Conservation (phyloP, 1,139 yeast species). For the Williopsis jadinii region DNA sequence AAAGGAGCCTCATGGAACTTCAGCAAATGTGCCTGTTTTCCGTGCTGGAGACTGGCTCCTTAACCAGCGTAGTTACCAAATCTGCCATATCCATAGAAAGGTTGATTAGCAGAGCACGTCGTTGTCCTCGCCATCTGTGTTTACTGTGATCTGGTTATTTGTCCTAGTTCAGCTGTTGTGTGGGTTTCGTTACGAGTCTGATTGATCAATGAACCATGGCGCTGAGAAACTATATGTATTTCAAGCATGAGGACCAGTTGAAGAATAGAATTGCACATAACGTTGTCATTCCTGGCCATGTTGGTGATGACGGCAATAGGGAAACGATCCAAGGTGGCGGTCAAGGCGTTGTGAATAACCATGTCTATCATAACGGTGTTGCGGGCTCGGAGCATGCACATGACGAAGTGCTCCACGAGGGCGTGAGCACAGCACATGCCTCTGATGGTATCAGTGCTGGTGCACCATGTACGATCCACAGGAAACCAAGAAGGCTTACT, state of each 20-base stretch:
- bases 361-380: background rate
- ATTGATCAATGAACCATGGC: constrained; percentile 29
- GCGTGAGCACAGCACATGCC: background rate
- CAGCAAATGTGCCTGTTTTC: too few species aligned
- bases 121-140: too few species aligned
- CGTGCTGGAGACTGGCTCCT: too few species aligned
- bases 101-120: too few species aligned
- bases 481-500: constrained; percentile 17
- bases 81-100: too few species aligned
- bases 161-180: too few species aligned
- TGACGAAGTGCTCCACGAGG: background rate
- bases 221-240: constrained; percentile 38
- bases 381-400: background rate
- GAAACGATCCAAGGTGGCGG: too few species aligned
- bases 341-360: background rate
- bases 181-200: too few species aligned
- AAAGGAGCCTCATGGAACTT: too few species aligned
- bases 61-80: too few species aligned
- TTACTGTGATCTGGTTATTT: too few species aligned
- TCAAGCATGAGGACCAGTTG: constrained; percentile 31
- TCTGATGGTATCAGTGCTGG: background rate
- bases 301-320: background rate
- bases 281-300: too few species aligned
- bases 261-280: constrained; percentile 26
- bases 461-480: background rate